Evolutionary conservation across 306 rosid genomes (phyloP), one percentile per base, ranked within the genome.

Genomic region (Pyrus betulifolia): DNA sequence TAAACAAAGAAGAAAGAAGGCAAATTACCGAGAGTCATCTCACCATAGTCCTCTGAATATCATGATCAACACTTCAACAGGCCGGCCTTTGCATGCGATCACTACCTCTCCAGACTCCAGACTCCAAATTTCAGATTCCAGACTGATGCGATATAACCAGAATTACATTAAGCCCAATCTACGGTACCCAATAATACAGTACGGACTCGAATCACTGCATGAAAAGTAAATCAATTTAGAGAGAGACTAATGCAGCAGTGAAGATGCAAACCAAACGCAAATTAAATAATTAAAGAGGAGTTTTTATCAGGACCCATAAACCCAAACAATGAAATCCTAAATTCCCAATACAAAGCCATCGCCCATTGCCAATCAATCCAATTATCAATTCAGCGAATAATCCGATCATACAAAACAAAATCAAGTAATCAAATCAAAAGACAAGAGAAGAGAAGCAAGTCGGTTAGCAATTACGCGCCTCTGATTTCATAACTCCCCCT

Each of bases 401-500:
- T 23, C 14, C 67, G 54, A 77, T 58, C 38, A 28, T 19, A 28
- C 25, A 38, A 18, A 42, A 59, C 13, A 25, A 27, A 60, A 67
- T 23, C 51, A 59, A 51, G 55, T 51, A 77, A 84, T 55, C 8
- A 70, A 46, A 63, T 38, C 19, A 58, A 27, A 5, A 44, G 19
- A 54, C 4, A 8, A 76, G 75, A 12, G 64, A 18, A 72, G 77
- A 52, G 18, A 76, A 82, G 86, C 86, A 77, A 86, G 81, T 74
- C 40, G 70, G 18, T 28, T 75, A 80, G 75, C 78, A 67, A 84
- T 85, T 74, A 79, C 90, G 72, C 84, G 87, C 89, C 93, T 90
- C 76, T 63, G 74, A 79, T 72, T 88, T 71, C 60, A 25, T 77
- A 85, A 82, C 78, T 23, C 54, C 70, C 65, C 84, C 82, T n/a